These are phyloP conservation scores for Tritrichomonas musculus DNA, from an alignment of 208 protist species.

Conservation along the genomic window DNA sequence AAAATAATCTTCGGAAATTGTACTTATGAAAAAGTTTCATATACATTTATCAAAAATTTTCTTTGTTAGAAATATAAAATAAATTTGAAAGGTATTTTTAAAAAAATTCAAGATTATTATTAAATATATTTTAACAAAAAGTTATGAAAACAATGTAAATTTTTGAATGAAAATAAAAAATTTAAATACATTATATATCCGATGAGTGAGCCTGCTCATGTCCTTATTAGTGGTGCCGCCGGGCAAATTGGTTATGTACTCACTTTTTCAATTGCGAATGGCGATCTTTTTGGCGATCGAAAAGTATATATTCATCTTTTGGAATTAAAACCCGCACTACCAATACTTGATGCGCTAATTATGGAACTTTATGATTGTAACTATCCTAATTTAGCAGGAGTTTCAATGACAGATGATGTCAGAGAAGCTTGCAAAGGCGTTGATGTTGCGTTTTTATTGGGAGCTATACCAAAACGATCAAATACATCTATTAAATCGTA, in stretches of 20 bases:
- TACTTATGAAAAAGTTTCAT: no score
- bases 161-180: no score
- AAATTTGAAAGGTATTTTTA: no score
- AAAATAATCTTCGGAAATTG: no score
- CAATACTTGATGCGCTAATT: neutral
- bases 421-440: neutral
- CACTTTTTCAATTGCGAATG: neutral
- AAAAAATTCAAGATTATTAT: no score
- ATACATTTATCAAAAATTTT: no score
- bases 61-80: no score
- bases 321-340: neutral
- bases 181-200: no score
- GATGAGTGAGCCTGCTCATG: neutral
- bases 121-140: no score
- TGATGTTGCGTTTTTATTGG: constrained; percentile 13
- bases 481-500: neutral
- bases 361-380: constrained; percentile 29
- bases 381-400: neutral
- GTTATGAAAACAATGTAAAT: no score
- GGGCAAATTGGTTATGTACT: constrained; percentile 24
- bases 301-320: neutral
- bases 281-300: constrained; percentile 1
- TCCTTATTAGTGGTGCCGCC: neutral
- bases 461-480: neutral
- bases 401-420: neutral